These are phyloP conservation scores for Sechiopsis laciniata DNA, from an alignment of 306 rosid genomes.

Conservation along the genomic window DNA sequence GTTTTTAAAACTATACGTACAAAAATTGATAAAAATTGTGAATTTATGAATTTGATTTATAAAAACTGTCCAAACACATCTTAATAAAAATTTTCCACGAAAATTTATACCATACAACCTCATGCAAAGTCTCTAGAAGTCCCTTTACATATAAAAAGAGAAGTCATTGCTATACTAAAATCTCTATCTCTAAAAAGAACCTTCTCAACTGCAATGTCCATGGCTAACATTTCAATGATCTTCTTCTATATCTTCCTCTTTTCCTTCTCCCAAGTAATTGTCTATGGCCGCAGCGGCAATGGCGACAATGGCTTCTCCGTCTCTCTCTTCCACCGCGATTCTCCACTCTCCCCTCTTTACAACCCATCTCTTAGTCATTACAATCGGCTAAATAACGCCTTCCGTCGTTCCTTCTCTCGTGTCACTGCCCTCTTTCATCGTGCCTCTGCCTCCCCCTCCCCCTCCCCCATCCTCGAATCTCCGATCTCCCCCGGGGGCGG, in stretches of 20 bases:
- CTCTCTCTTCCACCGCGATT: slow-evolving; percentile 45
- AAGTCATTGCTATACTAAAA: background rate
- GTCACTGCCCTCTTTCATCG: background rate
- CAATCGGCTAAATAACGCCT: slow-evolving; percentile 32
- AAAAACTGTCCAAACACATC: no score
- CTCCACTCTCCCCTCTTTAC: slow-evolving; percentile 39
- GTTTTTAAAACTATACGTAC: no score
- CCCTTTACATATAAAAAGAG: no score
- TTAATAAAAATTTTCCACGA: no score
- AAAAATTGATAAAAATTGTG: no score
- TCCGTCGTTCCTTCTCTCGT: slow-evolving; percentile 37
- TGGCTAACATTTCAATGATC: background rate
- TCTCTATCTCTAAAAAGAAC: background rate
- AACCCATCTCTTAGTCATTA: slow-evolving; percentile 28
- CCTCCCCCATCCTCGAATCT: background rate
- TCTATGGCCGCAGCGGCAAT: background rate
- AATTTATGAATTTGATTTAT: no score
- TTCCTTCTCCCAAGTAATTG: background rate
- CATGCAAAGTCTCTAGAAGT: no score
- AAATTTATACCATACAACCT: no score
- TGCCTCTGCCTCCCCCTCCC: background rate
- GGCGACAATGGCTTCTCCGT: slow-evolving; percentile 18
- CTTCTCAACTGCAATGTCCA: background rate
- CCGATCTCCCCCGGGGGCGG: slow-evolving; percentile 24
- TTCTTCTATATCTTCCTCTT: background rate